phyloP scores from a whole-genome alignment of 768 basidiomycete genomes.

The Panellus pusillus region DNA sequence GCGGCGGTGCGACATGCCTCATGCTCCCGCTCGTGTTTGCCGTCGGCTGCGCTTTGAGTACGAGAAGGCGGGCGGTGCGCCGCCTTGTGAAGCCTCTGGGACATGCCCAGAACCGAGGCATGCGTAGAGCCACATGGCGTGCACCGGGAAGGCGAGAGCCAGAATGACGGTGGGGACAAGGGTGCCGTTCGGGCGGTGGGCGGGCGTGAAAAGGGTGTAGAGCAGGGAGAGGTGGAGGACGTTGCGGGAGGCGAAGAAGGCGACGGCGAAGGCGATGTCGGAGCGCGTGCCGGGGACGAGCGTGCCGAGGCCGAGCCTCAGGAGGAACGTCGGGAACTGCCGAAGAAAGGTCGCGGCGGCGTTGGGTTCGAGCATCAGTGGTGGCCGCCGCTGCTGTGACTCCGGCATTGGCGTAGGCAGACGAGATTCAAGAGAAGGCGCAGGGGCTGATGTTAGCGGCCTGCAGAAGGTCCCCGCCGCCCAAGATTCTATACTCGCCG shows the following conservation, averaged over 20 bases:
- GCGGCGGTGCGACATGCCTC: too few species aligned
- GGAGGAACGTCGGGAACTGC: conserved; percentile 54
- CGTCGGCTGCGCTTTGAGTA: background rate
- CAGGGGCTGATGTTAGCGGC: too few species aligned
- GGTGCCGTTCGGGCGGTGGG: conserved; percentile 35
- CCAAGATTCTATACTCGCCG: too few species aligned
- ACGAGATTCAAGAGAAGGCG: too few species aligned
- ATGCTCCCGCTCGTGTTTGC: too few species aligned
- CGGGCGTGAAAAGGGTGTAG: conserved; percentile 27
- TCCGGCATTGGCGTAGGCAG: too few species aligned
- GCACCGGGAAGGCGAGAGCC: conserved; percentile 45
- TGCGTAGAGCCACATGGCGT: conserved; percentile 53
- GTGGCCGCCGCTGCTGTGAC: too few species aligned
- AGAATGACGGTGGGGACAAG: conserved; percentile 41
- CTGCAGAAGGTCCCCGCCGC: too few species aligned
- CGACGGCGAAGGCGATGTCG: conserved; percentile 47
- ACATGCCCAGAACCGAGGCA: conserved; percentile 54
- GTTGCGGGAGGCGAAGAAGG: conserved; percentile 56
- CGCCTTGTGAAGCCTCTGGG: conserved; percentile 46
- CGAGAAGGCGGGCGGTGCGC: background rate
- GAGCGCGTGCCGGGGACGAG: conserved; percentile 45
- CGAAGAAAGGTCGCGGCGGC: too few species aligned
- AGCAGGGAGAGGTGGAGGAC: conserved; percentile 41
- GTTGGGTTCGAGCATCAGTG: too few species aligned
- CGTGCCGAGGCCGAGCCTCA: conserved; percentile 46